These are phyloP conservation scores for Lactarius sanguifluus DNA, from an alignment of 768 basidiomycete genomes.

Conservation along the genomic window DNA sequence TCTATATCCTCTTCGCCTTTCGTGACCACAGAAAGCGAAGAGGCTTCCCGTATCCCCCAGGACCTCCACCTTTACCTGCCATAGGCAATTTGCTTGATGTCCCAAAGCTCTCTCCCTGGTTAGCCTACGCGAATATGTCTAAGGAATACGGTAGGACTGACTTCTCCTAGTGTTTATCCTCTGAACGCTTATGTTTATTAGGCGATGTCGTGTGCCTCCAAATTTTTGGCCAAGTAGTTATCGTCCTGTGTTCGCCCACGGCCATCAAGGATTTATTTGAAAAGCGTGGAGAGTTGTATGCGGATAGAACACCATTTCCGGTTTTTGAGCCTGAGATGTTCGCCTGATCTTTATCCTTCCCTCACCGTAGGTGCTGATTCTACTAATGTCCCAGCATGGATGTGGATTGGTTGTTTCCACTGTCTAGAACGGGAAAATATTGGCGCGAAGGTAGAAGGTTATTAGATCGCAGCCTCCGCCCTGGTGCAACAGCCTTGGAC, in stretches of 20 bases:
- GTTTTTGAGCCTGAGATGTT: constrained; percentile 9
- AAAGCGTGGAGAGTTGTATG: constrained; percentile 8
- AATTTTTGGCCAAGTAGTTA: constrained; percentile 8
- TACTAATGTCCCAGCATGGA: not conserved
- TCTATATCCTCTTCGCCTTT: not conserved
- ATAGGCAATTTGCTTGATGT: constrained; percentile 14
- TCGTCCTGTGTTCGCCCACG: constrained; percentile 5
- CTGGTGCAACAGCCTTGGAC: not conserved
- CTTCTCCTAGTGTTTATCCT: too few relatives aligned
- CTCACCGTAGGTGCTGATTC: not conserved
- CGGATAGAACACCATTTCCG: constrained; percentile 15
- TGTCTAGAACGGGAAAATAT: not conserved
- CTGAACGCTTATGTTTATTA: not conserved
- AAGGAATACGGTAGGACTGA: constrained; percentile 2
- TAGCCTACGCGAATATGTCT: not conserved
- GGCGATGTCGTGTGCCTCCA: constrained; percentile 14
- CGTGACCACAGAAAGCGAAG: constrained; percentile 3
- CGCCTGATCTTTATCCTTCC: not conserved
- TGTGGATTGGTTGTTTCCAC: not conserved
- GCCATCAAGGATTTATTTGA: constrained; percentile 18
- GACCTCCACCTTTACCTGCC: not conserved
- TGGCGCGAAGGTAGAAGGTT: constrained; percentile 8
- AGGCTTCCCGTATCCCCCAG: constrained; percentile 1
- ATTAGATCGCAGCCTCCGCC: constrained; percentile 13
- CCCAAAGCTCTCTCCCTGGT: constrained; percentile 3